These are phyloP conservation scores for Sordariomycetes sp. DNA, from an alignment of 2,329 filamentous ascomycete species.

Conservation along the genomic window DNA sequence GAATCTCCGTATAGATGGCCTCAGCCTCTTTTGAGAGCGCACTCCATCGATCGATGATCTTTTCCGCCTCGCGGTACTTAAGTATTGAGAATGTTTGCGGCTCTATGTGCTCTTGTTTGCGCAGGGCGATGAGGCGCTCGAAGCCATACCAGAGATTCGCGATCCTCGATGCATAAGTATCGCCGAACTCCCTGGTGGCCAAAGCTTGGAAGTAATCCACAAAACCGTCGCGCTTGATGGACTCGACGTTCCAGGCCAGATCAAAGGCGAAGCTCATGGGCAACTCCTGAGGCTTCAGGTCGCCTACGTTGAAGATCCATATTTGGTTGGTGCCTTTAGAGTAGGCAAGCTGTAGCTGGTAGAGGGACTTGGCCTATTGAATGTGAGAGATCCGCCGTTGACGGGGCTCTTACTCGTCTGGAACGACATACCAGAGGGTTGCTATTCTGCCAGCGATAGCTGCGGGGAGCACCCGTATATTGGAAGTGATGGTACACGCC, in stretches of 20 bases:
- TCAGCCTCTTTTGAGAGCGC: constrained; percentile 33
- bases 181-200: constrained; percentile 36
- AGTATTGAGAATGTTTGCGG: constrained; percentile 31
- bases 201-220: constrained; percentile 34
- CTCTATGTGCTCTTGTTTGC: constrained; percentile 24
- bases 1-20: constrained; percentile 30
- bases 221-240: constrained; percentile 24
- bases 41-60: constrained; percentile 40
- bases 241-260: constrained; percentile 41
- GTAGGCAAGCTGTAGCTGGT: constrained; percentile 41
- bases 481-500: constrained; percentile 45
- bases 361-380: constrained; percentile 17
- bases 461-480: constrained; percentile 23
- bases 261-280: constrained; percentile 47
- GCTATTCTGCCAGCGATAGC: constrained; percentile 41
- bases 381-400: not conserved
- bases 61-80: constrained; percentile 50
- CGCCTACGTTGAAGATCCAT: constrained; percentile 58
- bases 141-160: constrained; percentile 29
- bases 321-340: constrained; percentile 46
- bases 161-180: constrained; percentile 1
- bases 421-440: constrained; percentile 38
- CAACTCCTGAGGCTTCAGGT: constrained; percentile 51
- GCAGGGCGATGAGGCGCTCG: constrained; percentile 21
- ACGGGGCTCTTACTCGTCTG: too few relatives aligned